Evolutionary conservation across 306 rosid species (phyloP).

Genomic region (Mimosa pudica): DNA sequence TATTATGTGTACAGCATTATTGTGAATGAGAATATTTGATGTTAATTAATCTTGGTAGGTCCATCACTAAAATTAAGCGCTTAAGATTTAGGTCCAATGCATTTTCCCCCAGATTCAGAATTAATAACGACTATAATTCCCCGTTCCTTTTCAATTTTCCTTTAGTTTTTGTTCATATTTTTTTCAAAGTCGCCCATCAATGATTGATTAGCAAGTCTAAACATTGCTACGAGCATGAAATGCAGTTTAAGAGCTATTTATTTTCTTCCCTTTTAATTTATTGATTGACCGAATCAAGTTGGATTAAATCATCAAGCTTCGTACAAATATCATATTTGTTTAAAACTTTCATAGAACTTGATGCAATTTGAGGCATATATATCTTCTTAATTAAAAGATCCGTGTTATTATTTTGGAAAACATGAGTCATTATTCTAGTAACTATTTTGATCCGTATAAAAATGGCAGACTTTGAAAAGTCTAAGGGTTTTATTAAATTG

Average conservation of each 20-base stretch:
- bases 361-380: background rate
- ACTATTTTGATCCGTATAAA: background rate
- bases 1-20: conserved; percentile 40
- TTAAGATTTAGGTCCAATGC: conserved; percentile 53
- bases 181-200: conserved; percentile 10
- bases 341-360: background rate
- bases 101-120: conserved; percentile 39
- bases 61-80: conserved; percentile 40
- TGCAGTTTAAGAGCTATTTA: conserved; percentile 8
- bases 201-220: conserved; percentile 33
- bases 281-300: background rate
- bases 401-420: background rate
- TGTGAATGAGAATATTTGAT: conserved; percentile 43
- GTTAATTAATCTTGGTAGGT: conserved; percentile 45
- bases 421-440: background rate
- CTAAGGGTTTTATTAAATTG: background rate
- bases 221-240: conserved; percentile 8
- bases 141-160: background rate
- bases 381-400: background rate
- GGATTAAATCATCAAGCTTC: conserved; percentile 24
- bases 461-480: background rate
- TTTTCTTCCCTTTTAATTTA: background rate
- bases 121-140: conserved; percentile 24
- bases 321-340: background rate
- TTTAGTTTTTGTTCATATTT: background rate